These are phyloP conservation scores for Rhododendron griersonianum DNA, from an alignment of 148 eudicot species.

Conservation along the genomic window DNA sequence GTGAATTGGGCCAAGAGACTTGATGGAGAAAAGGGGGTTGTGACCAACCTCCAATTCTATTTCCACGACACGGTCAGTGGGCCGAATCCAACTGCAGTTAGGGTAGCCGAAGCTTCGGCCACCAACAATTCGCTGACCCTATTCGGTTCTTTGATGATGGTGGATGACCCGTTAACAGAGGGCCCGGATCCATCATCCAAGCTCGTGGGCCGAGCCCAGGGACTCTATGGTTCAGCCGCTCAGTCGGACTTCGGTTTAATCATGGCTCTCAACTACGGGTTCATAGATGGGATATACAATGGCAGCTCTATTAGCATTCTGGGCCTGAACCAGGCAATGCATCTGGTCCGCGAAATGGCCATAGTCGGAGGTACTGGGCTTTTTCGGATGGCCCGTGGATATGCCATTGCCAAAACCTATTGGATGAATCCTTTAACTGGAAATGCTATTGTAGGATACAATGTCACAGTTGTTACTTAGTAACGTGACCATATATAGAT, in stretches of 20 bases:
- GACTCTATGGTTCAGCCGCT: slow-evolving; percentile 13
- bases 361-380: slow-evolving; percentile 45
- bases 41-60: slow-evolving; percentile 39
- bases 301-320: slow-evolving; percentile 24
- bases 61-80: slow-evolving; percentile 22
- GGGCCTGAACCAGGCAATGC: slow-evolving; percentile 25
- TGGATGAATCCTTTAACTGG: slow-evolving; percentile 19
- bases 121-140: background rate
- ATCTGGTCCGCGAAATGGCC: slow-evolving; percentile 28
- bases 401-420: slow-evolving; percentile 30
- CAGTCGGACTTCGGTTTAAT: slow-evolving; percentile 12
- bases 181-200: slow-evolving; percentile 16
- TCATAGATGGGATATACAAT: slow-evolving; percentile 34
- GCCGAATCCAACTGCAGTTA: slow-evolving; percentile 12
- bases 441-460: slow-evolving; percentile 42
- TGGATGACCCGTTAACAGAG: slow-evolving; percentile 19
- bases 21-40: slow-evolving; percentile 3
- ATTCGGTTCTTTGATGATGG: slow-evolving; percentile 11
- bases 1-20: slow-evolving; percentile 23
- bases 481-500: background rate
- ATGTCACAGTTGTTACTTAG: slow-evolving; percentile 30
- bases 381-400: slow-evolving; percentile 44
- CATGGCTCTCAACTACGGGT: slow-evolving; percentile 18
- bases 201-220: slow-evolving; percentile 22
- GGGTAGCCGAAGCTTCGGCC: slow-evolving; percentile 7